phyloP scores from a whole-genome alignment of 1,284 basidiomycete species.

The Boletus sp. region DNA sequence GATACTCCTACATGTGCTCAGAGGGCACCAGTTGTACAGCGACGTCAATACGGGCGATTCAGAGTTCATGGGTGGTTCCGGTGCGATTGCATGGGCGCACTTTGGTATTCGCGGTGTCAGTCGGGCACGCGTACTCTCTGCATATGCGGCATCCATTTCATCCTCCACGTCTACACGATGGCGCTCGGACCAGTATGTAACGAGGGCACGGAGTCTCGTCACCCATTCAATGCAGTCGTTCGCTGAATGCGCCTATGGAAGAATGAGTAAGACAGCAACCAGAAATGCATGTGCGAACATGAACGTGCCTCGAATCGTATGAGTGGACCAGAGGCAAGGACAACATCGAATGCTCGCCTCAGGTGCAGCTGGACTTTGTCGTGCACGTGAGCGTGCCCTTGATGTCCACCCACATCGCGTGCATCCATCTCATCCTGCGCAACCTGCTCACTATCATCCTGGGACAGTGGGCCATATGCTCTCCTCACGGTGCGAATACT shows the following conservation, averaged over 20 bases:
- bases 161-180: slow-evolving; percentile 66
- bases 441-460: slow-evolving; percentile 24
- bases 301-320: slow-evolving; percentile 67
- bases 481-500: slow-evolving; percentile 61
- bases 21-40: slow-evolving; percentile 77
- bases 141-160: slow-evolving; percentile 73
- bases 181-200: slow-evolving; percentile 73
- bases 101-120: slow-evolving; percentile 50
- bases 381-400: slow-evolving; percentile 39
- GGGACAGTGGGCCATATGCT: slow-evolving; percentile 41
- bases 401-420: slow-evolving; percentile 66
- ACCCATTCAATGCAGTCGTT: slow-evolving; percentile 76
- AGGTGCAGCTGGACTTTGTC: slow-evolving; percentile 53
- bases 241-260: slow-evolving; percentile 55
- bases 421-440: slow-evolving; percentile 48
- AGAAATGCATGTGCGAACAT: slow-evolving; percentile 15
- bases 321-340: slow-evolving; percentile 64
- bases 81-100: slow-evolving; percentile 38
- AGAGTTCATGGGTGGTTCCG: slow-evolving; percentile 48
- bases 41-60: slow-evolving; percentile 55
- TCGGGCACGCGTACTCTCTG: slow-evolving; percentile 45
- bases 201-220: slow-evolving; percentile 59
- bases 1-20: slow-evolving; percentile 72
- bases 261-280: slow-evolving; percentile 5
- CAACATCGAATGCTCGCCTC: slow-evolving; percentile 73